These are phyloP conservation scores for Alternaria incomplexa DNA, from an alignment of 2,329 filamentous ascomycete species.

Conservation along the genomic window DNA sequence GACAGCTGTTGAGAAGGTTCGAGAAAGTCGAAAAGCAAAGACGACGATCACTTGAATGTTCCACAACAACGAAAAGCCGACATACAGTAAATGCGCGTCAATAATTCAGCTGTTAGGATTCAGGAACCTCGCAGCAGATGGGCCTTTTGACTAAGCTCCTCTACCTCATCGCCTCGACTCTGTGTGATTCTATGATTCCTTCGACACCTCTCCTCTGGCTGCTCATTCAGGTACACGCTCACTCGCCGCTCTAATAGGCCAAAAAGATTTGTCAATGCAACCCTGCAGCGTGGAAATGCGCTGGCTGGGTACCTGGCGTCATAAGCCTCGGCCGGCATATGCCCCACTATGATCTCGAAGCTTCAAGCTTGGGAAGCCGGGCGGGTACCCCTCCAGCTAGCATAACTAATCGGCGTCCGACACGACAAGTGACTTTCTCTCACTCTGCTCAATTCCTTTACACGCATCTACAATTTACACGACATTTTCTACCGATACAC, in stretches of 20 bases:
- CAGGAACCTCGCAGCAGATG: neutral
- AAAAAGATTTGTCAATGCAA: constrained; percentile 23
- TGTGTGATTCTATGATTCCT: neutral
- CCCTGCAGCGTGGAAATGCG: neutral
- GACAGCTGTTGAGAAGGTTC: neutral
- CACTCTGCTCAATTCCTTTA: neutral
- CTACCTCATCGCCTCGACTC: neutral
- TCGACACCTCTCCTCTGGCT: neutral
- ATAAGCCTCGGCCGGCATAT: constrained; percentile 5
- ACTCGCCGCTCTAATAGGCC: constrained; percentile 9
- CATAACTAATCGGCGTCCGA: neutral
- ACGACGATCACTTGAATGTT: neutral
- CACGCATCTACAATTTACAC: neutral
- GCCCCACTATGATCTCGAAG: constrained; percentile 25
- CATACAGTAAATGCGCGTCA: neutral
- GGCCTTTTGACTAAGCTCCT: neutral
- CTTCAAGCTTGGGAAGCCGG: constrained; percentile 20
- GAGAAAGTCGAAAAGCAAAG: neutral
- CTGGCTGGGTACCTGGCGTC: constrained; percentile 18
- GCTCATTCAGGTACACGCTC: constrained; percentile 7
- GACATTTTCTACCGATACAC: neutral
- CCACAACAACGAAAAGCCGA: neutral
- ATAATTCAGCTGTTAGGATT: neutral
- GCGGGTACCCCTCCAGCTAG: constrained; percentile 15
- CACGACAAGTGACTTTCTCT: neutral